Conservation (phyloP, 768 basidiomycete genomes). For the Filobasidium wieringae region DNA sequence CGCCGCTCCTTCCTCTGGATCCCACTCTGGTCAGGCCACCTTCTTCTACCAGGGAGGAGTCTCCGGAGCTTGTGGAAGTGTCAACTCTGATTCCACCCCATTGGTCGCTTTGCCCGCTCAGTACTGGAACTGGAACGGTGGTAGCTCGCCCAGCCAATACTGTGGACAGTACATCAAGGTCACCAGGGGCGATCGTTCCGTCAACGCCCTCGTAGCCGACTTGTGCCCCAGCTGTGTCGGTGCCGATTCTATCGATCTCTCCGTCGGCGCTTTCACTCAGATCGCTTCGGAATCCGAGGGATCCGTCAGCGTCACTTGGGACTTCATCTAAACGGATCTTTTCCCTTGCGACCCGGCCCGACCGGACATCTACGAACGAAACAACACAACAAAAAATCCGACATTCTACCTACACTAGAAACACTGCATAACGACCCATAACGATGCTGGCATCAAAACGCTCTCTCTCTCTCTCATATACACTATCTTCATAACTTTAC, state of each 20-base stretch:
- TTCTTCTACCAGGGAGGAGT: conserved; percentile 59
- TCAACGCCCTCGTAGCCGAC: conserved; percentile 60
- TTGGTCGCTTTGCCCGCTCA: conserved; percentile 45
- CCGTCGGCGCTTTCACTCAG: conserved; percentile 50
- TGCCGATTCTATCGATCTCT: conserved; percentile 50
- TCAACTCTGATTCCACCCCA: conserved; percentile 46
- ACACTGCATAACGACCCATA: neutral
- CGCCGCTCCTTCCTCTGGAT: conserved; percentile 18
- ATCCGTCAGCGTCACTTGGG: conserved; percentile 44
- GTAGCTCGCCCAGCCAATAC: conserved; percentile 45
- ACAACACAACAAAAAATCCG: neutral
- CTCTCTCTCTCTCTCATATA: neutral
- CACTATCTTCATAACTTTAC: neutral
- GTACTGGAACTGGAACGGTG: conserved; percentile 45
- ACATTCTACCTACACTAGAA: neutral
- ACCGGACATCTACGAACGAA: neutral
- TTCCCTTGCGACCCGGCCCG: neutral
- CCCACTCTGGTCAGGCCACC: conserved; percentile 41
- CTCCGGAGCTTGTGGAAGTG: conserved; percentile 66
- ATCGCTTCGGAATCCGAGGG: conserved; percentile 50
- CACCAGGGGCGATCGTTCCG: conserved; percentile 51
- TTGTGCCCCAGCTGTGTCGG: conserved; percentile 68
- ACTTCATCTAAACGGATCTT: conserved; percentile 12
- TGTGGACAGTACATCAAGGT: conserved; percentile 60
- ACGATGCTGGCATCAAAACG: neutral